A percentile compares a stretch with the other conserved stretches of the same genome.
These are phyloP conservation scores for Pharnaceum exiguum DNA, from an alignment of 148 eudicot species.

Conservation along the genomic window DNA sequence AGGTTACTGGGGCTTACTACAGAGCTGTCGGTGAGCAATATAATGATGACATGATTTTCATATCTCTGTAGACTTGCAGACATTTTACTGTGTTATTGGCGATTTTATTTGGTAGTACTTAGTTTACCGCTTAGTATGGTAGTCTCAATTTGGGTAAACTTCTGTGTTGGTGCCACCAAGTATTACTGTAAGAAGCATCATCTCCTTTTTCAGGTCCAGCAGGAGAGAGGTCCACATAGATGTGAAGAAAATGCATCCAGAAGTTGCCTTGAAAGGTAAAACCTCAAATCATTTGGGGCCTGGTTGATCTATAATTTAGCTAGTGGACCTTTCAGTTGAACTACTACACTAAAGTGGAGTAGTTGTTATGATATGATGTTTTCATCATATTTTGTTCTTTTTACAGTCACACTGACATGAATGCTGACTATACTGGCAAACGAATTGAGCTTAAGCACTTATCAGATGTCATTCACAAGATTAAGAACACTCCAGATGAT, in stretches of 20 bases:
- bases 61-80: too few species aligned
- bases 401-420: slow-evolving; percentile 77
- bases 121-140: too few species aligned
- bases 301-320: slow-evolving; percentile 37
- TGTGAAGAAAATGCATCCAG: slow-evolving; percentile 96
- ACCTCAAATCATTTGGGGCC: slow-evolving; percentile 77
- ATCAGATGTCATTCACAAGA: slow-evolving; percentile 73
- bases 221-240: slow-evolving; percentile 79
- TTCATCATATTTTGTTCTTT: slow-evolving; percentile 3
- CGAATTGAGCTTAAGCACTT: slow-evolving; percentile 94
- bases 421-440: slow-evolving; percentile 87
- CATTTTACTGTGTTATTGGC: too few species aligned
- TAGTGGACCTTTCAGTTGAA: not conserved
- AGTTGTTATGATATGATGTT: not conserved
- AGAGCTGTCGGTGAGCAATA: too few species aligned
- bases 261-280: slow-evolving; percentile 68
- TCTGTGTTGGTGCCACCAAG: too few species aligned
- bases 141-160: too few species aligned
- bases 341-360: too few species aligned
- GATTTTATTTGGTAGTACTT: too few species aligned
- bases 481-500: slow-evolving; percentile 86
- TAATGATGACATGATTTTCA: too few species aligned
- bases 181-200: too few species aligned
- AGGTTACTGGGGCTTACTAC: too few species aligned
- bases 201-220: slow-evolving; percentile 52